These are phyloP conservation scores for Benincasa hispida DNA, from an alignment of 306 rosid species.

Conservation along the genomic window DNA sequence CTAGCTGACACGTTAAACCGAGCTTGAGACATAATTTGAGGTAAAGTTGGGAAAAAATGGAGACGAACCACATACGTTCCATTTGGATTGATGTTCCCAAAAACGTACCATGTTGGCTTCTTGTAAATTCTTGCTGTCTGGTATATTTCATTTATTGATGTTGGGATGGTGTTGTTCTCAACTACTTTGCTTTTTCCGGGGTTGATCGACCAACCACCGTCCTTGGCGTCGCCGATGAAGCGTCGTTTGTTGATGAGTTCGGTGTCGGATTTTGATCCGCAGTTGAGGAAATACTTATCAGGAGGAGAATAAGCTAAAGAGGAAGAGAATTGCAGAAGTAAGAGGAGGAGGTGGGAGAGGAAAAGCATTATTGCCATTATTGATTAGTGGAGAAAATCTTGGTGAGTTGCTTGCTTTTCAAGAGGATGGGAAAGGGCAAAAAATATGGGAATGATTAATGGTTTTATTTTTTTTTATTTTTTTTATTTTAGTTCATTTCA, in stretches of 20 bases:
- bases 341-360: not conserved
- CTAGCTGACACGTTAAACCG: not conserved
- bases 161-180: not conserved
- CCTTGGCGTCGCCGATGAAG: conserved; percentile 7
- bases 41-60: not conserved
- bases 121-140: conserved; percentile 9
- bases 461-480: too few species aligned
- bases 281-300: not conserved
- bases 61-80: conserved; percentile 11
- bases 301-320: not conserved
- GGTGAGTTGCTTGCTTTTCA: not conserved
- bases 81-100: not conserved
- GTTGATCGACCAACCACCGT: not conserved
- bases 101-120: conserved; percentile 9
- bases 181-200: not conserved
- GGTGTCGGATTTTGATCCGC: not conserved
- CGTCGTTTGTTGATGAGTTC: not conserved
- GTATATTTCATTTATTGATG: not conserved
- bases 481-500: too few species aligned
- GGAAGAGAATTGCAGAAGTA: not conserved
- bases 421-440: not conserved
- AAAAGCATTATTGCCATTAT: not conserved
- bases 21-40: not conserved
- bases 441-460: not conserved
- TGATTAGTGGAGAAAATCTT: not conserved